Base-by-base conservation (phyloP, 257 asterid species). In the Asclepias syriaca region DNA sequence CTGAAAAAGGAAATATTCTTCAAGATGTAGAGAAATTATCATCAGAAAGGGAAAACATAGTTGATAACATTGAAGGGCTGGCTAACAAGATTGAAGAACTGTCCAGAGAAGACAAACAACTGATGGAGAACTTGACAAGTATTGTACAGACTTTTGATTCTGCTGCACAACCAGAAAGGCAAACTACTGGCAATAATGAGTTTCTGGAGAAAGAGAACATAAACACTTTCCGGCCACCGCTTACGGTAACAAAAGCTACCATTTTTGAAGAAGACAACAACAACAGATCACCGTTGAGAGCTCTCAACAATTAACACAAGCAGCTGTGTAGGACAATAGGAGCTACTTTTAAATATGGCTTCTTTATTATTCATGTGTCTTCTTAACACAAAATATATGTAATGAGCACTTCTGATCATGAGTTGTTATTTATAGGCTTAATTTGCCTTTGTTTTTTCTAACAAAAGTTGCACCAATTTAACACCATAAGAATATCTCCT, bases 241-340 rank as follows among this genome's bases (percentile, higher is more conserved):
- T 89, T 12, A 57, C 60, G 73, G 74, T 55, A 86, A 89, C 84
- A 81, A 87, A 79, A 80, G 85, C 69, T 67, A 97, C 74, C 66
- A 74, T 72, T 49, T 65, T 43, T 78, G 91, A 84, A 56, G 89
- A 43, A 43, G 48, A 43, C 48, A 43, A 43, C 48, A 40, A 40
- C 46, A 43, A 80, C 72, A 82, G 97, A 73, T 85, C 88, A 32
- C 97, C 96, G 21, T 78, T 94, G 69, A 87, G 90, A 83, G 76
- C 90, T 75, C 75, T 91, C 81, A 88, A 91, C 89, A 74, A 39
- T 75, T 81, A 54, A 9, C 57, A 80, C 66, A 58, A 43, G 32
- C 68, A 22, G 32, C 71, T 27, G 74, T 60, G 27, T 55, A 8
- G 48, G 24, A 18, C 39, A 34, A 34, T 34, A 16, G 63, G 68